Evolutionary conservation across 108 stramenopile species (phyloP), one percentile per base, ranked within the genome.

Genomic region (Chaetoceros muelleri): DNA sequence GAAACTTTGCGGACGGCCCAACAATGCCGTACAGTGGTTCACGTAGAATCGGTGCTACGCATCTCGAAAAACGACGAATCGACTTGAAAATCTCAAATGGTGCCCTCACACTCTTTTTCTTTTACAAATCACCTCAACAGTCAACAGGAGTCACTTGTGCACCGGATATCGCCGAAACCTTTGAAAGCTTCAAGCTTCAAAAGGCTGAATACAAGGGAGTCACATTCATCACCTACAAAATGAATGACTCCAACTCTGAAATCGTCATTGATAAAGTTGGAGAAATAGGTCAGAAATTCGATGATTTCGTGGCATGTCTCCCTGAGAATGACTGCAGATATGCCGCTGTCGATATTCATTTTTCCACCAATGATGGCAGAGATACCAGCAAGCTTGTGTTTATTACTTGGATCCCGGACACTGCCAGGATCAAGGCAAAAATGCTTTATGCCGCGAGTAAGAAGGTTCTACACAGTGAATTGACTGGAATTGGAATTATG

Each of bases 401-500:
- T 48, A 87, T 97, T 61, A 81, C 85, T 34, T 97, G 96, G 96
- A 84, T 81, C 51, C 96, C 96, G 1, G 96, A 97, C 57, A 84
- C 81, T 22, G 93, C 87, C 21, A 60, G 65, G 21, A 71, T 97
- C 52, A 72, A 86, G 61, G 50, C 73, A 52, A 97, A 97, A 76
- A 97, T 97, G 96, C 61, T 95, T 46, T 97, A 95, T 79, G 69
- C 81, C 58, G 93, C 87, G 24, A 85, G 85, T 44, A 97, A 97
- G 75, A 94, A 97, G 58, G 85, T 87, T 30, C 67, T 95, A 61
- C 87, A 87, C 64, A 65, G 68, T 62, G 85, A 74, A n/a, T 60
- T 95, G 48, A 60, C 56, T 53, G 94, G 94, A 24, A 84, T 95
- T 53, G 84, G 85, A 47, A 87, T 90, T 65, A 81, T 84, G 55